These are phyloP conservation scores for Pistacia integerrima DNA, from an alignment of 345 rosid species.

Conservation along the genomic window DNA sequence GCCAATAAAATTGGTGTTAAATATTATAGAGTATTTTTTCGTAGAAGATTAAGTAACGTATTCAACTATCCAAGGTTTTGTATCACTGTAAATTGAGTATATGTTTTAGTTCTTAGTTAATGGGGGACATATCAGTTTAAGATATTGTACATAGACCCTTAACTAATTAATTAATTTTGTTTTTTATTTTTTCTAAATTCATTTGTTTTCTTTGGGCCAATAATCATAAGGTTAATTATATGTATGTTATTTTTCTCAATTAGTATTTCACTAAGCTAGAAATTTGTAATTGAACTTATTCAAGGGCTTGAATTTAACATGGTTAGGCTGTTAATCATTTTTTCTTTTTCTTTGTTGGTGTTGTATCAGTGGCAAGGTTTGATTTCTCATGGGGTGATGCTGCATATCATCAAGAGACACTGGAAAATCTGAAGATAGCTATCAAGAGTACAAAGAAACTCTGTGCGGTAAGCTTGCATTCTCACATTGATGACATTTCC, in stretches of 20 bases:
- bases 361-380: constrained; percentile 58
- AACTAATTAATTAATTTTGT: no score
- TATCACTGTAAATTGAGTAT: constrained; percentile 1
- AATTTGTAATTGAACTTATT: background rate
- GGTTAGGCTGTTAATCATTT: constrained; percentile 11
- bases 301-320: background rate
- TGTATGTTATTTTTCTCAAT: background rate
- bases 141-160: background rate
- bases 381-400: constrained; percentile 76
- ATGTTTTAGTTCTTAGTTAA: constrained; percentile 2
- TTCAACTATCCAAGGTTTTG: background rate
- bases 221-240: background rate
- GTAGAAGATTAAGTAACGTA: background rate
- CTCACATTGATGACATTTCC: background rate
- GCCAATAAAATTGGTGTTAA: background rate
- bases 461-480: constrained; percentile 55
- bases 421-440: constrained; percentile 63
- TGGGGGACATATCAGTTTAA: background rate
- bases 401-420: constrained; percentile 65
- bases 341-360: constrained; percentile 8
- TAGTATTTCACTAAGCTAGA: background rate
- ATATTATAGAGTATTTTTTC: background rate
- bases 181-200: background rate
- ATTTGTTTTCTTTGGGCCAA: background rate
- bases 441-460: constrained; percentile 61